These are phyloP conservation scores for Pseudocercospora ulei DNA, from an alignment of 2,329 filamentous ascomycete genomes.

Conservation along the genomic window DNA sequence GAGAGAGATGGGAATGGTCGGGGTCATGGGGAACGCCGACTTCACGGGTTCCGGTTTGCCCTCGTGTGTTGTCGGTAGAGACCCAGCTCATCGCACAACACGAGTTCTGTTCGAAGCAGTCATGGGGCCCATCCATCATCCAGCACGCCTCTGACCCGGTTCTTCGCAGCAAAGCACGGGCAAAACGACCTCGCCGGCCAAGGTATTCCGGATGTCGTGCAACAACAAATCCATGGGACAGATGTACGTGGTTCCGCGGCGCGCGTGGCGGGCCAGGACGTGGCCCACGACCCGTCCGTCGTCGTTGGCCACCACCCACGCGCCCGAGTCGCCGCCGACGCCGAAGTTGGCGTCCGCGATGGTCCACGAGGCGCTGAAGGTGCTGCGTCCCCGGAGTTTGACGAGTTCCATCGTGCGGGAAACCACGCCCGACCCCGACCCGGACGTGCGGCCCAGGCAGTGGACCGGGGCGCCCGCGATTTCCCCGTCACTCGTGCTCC, in stretches of 20 bases:
- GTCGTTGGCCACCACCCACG: slow-evolving; percentile 77
- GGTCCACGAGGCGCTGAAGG: slow-evolving; percentile 63
- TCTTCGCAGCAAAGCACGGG: slow-evolving; percentile 47
- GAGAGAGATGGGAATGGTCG: too few relatives aligned
- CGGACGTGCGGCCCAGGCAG: slow-evolving; percentile 78
- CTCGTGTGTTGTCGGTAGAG: too few relatives aligned
- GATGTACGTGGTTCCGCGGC: slow-evolving; percentile 69
- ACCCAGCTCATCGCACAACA: too few relatives aligned
- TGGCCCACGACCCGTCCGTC: slow-evolving; percentile 79
- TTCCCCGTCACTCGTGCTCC: slow-evolving; percentile 51
- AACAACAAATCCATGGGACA: slow-evolving; percentile 89
- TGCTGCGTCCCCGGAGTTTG: slow-evolving; percentile 74
- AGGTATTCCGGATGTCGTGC: slow-evolving; percentile 75
- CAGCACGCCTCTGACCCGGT: too few relatives aligned
- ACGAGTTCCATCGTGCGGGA: slow-evolving; percentile 69
- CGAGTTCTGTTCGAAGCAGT: too few relatives aligned
- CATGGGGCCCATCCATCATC: too few relatives aligned
- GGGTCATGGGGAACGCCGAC: too few relatives aligned
- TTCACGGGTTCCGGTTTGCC: too few relatives aligned
- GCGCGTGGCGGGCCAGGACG: slow-evolving; percentile 74
- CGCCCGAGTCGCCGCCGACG: slow-evolving; percentile 82
- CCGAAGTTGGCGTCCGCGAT: slow-evolving; percentile 48
- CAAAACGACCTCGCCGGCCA: slow-evolving; percentile 57
- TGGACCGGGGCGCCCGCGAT: slow-evolving; percentile 72
- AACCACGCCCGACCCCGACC: slow-evolving; percentile 69